These are phyloP conservation scores for Conticribra weissflogii DNA, from an alignment of 108 stramenopile species.

Conservation along the genomic window DNA sequence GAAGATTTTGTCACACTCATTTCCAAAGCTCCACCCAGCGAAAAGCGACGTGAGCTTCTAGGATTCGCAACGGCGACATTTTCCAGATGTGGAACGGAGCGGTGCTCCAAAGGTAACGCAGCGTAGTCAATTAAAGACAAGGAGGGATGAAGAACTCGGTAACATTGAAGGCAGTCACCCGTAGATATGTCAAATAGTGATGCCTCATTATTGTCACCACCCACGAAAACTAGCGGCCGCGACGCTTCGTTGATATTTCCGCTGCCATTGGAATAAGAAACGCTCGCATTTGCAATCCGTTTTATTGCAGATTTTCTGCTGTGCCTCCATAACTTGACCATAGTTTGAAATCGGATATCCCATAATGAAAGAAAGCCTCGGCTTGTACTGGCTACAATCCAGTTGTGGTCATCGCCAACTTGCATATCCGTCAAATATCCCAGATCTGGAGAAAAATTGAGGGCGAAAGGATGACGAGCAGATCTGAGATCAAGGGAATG, in stretches of 20 bases:
- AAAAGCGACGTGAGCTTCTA: constrained; percentile 12
- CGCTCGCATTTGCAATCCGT: constrained; percentile 85
- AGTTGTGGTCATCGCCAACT: constrained; percentile 87
- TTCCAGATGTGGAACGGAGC: constrained; percentile 52
- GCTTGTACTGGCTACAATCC: constrained; percentile 87
- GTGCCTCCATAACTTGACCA: constrained; percentile 92
- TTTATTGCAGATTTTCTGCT: constrained; percentile 73
- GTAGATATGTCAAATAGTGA: constrained; percentile 87
- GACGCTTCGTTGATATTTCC: constrained; percentile 17
- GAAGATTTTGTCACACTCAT: constrained; percentile 23
- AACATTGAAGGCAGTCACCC: constrained; percentile 87
- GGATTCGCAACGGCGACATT: constrained; percentile 30
- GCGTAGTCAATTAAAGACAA: constrained; percentile 47
- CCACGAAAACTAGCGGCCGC: constrained; percentile 87
- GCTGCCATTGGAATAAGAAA: neutral
- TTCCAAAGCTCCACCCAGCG: constrained; percentile 27
- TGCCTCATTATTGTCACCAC: constrained; percentile 88
- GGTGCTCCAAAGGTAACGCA: constrained; percentile 38
- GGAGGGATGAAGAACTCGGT: constrained; percentile 64
- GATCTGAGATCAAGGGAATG: constrained; percentile 86
- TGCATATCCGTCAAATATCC: constrained; percentile 89
- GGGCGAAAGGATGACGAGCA: constrained; percentile 75
- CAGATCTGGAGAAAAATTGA: constrained; percentile 80
- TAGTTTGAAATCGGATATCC: constrained; percentile 83
- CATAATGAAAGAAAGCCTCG: constrained; percentile 70